Evolutionary conservation across 192 early-diverging fungal genomes (phyloP).

Genomic region (Coemansia biformis): DNA sequence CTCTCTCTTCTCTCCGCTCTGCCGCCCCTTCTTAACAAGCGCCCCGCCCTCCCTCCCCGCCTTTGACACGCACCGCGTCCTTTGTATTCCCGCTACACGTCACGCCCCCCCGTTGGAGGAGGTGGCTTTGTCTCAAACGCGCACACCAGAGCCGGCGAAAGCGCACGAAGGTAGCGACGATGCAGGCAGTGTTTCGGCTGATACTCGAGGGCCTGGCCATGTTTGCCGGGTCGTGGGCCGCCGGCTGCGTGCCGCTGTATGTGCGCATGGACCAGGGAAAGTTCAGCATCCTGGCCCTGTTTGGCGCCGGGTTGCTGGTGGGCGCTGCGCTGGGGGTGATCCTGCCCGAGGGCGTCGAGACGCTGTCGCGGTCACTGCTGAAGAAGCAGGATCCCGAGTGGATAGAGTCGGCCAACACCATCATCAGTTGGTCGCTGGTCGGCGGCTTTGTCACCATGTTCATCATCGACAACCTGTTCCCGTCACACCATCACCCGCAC

Average conservation of each 20-base stretch:
- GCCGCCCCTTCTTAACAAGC: no score
- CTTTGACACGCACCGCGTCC: no score
- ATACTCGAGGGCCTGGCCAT: conserved; percentile 58
- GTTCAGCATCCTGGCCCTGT: conserved; percentile 66
- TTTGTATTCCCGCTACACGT: no score
- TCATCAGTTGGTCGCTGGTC: conserved; percentile 72
- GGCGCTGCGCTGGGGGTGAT: conserved; percentile 90
- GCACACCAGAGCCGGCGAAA: no score
- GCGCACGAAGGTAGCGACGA: no score
- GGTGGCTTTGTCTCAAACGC: no score
- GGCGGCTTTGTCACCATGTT: conserved; percentile 89
- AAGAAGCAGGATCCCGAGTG: conserved; percentile 4
- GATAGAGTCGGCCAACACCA: conserved; percentile 35
- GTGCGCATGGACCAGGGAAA: conserved; percentile 69
- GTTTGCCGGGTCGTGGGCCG: conserved; percentile 80
- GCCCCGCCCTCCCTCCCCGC: no score
- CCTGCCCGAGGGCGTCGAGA: conserved; percentile 92
- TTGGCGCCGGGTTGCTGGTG: conserved; percentile 87
- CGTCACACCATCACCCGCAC: conserved; percentile 9
- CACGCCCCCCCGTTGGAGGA: no score
- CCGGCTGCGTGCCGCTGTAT: conserved; percentile 79
- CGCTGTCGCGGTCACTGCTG: conserved; percentile 55
- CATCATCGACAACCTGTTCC: conserved; percentile 62
- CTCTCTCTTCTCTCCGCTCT: no score
- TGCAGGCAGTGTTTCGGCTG: conserved; percentile 48